Percentiles rank a stretch among this genome's conserved stretches.
These are phyloP conservation scores for Hypseocharis bilobata DNA, from an alignment of 441 rosid genomes.

Conservation along the genomic window DNA sequence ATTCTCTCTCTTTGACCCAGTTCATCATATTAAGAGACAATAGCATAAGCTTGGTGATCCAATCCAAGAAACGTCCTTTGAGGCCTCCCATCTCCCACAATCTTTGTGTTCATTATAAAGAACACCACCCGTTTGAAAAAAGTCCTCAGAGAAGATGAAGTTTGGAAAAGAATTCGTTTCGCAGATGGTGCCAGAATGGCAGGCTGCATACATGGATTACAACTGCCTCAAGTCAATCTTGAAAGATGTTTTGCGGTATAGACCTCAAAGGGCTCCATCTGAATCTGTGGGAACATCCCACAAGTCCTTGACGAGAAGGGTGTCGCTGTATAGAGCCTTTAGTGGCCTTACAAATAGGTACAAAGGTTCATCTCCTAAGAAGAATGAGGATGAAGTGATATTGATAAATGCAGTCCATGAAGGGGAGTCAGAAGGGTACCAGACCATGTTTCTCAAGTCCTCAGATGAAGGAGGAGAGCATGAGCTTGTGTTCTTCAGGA, in stretches of 20 bases:
- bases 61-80: too few species aligned
- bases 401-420: conserved; percentile 31
- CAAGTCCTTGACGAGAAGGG: conserved; percentile 25
- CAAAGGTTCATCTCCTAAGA: conserved; percentile 28
- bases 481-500: conserved; percentile 49
- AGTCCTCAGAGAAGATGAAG: conserved; percentile 16
- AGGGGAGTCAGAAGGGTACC: conserved; percentile 23
- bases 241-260: conserved; percentile 31
- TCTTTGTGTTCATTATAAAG: background rate
- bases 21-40: too few species aligned
- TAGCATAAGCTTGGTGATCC: too few species aligned
- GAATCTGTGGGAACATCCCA: too few species aligned
- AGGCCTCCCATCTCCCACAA: background rate
- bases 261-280: background rate
- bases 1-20: too few species aligned
- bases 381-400: conserved; percentile 45
- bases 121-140: background rate
- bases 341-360: conserved; percentile 51
- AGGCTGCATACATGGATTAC: conserved; percentile 63
- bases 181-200: conserved; percentile 70
- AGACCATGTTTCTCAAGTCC: conserved; percentile 45
- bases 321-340: conserved; percentile 60
- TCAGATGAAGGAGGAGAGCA: conserved; percentile 50
- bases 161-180: conserved; percentile 45
- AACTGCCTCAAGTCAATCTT: conserved; percentile 37